Conservation (phyloP, 257 asterid species). For the Oldenlandia corymbosa region DNA sequence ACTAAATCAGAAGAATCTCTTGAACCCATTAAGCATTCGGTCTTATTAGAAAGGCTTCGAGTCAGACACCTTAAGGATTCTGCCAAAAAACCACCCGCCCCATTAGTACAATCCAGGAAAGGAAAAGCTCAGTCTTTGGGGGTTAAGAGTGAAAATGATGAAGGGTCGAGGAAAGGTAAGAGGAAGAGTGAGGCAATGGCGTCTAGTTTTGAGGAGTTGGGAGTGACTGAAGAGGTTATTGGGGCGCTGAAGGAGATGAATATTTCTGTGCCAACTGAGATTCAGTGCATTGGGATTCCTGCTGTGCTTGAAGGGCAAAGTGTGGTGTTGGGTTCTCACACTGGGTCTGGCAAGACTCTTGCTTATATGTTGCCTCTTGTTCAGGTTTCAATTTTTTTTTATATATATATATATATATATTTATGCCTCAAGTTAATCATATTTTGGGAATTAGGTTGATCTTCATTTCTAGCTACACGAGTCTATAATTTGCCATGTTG, state of each 20-base stretch:
- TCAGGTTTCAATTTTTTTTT: slow-evolving; percentile 49
- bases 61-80: slow-evolving; percentile 79
- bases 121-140: slow-evolving; percentile 12
- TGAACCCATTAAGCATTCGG: slow-evolving; percentile 66
- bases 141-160: slow-evolving; percentile 32
- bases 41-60: slow-evolving; percentile 73
- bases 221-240: slow-evolving; percentile 71
- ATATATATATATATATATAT: too few relatives aligned
- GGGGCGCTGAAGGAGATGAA: slow-evolving; percentile 75
- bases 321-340: slow-evolving; percentile 93
- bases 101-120: slow-evolving; percentile 5
- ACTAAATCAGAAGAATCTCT: slow-evolving; percentile 33
- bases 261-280: slow-evolving; percentile 82
- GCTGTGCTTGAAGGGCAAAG: slow-evolving; percentile 65
- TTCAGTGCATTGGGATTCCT: slow-evolving; percentile 87
- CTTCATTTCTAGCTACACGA: not conserved
- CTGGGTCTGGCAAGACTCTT: slow-evolving; percentile 97
- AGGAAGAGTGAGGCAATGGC: slow-evolving; percentile 42
- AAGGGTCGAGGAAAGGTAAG: slow-evolving; percentile 37
- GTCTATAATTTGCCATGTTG: too few relatives aligned
- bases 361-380: slow-evolving; percentile 93
- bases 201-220: slow-evolving; percentile 74
- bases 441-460: not conserved
- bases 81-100: slow-evolving; percentile 22
- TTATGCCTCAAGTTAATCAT: not conserved